Evolutionary conservation across 2,329 filamentous ascomycete genomes (phyloP).

Genomic region (Dothideomycetes sp.): DNA sequence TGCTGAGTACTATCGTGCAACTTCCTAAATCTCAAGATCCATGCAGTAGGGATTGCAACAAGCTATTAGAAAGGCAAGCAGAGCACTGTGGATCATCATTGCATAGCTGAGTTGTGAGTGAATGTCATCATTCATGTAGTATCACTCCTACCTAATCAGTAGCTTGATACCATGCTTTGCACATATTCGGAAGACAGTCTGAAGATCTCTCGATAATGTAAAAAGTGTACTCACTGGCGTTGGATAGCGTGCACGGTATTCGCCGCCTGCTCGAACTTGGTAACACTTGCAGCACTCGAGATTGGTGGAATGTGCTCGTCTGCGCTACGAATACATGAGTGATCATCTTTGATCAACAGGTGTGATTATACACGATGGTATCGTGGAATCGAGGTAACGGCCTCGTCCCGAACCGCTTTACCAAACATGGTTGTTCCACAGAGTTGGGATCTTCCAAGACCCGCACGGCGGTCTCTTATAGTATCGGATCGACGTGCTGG

Average conservation of each 20-base stretch:
- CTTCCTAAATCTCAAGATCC: not conserved
- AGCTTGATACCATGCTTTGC: not conserved
- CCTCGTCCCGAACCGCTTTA: conserved; percentile 10
- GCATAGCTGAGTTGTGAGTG: not conserved
- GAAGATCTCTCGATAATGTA: conserved; percentile 2
- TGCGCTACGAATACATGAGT: no score
- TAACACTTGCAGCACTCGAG: no score
- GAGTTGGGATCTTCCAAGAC: no score
- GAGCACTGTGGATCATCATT: not conserved
- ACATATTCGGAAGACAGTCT: not conserved
- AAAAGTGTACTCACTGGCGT: no score
- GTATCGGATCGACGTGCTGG: no score
- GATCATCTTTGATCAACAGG: no score
- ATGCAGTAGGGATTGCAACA: no score
- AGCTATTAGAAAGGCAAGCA: not conserved
- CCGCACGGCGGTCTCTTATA: no score
- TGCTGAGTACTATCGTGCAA: not conserved
- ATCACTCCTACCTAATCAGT: not conserved
- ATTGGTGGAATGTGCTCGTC: no score
- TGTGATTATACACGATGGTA: no score
- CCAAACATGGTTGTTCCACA: conserved; percentile 7
- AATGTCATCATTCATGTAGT: not conserved
- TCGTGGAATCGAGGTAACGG: not conserved
- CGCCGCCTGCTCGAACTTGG: no score
- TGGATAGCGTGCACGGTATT: no score